Conservation (phyloP, 352 stramenopile genomes). For the Globisporangium paddicum region DNA sequence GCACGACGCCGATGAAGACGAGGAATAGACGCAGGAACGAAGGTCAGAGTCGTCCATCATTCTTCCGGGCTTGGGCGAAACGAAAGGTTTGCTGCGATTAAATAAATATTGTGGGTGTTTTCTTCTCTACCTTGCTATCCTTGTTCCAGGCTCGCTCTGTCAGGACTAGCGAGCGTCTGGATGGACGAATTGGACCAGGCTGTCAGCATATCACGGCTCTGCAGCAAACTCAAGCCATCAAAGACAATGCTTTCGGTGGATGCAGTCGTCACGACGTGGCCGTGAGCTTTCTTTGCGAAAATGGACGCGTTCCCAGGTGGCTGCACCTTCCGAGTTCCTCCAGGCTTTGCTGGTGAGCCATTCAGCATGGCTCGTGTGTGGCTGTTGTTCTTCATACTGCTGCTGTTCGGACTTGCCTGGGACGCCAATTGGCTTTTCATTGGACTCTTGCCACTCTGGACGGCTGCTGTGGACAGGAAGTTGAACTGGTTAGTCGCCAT, state of each 20-base stretch:
- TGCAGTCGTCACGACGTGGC: background rate
- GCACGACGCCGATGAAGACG: constrained; percentile 34
- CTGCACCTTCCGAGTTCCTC: constrained; percentile 1
- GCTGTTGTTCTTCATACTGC: background rate
- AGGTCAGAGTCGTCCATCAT: background rate
- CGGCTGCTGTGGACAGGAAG: constrained; percentile 16
- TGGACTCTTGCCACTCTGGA: background rate
- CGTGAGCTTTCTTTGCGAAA: background rate
- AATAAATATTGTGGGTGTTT: constrained; percentile 8
- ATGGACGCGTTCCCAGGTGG: constrained; percentile 6
- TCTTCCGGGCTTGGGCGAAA: background rate
- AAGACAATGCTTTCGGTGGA: background rate
- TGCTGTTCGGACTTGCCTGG: background rate
- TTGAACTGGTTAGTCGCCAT: constrained; percentile 45
- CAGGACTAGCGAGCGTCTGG: background rate
- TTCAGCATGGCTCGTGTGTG: background rate
- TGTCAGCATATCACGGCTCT: constrained; percentile 5
- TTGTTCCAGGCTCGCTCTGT: background rate
- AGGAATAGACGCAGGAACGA: constrained; percentile 6
- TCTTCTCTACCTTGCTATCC: background rate
- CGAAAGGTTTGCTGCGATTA: background rate
- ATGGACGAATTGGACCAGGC: constrained; percentile 14
- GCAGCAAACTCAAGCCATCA: background rate
- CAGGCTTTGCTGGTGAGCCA: background rate
- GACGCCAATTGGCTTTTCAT: constrained; percentile 7